A percentile compares a stretch with the other conserved stretches of the same genome.
These are phyloP conservation scores for Phytophthora fragariaefolia DNA, from an alignment of 352 stramenopile genomes.

Conservation along the genomic window DNA sequence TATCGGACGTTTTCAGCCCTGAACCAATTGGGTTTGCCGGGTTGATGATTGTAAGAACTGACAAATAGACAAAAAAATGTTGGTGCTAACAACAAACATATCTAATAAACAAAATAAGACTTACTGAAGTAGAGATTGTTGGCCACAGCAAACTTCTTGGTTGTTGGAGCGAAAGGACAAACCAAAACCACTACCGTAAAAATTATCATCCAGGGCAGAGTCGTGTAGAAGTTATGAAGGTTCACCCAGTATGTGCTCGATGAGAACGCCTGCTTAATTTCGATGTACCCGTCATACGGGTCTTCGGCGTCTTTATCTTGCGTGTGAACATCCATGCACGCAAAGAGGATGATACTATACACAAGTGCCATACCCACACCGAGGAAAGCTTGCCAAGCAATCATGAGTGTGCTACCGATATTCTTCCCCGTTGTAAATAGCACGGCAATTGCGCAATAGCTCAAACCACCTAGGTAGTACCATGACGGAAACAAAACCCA, in stretches of 20 bases:
- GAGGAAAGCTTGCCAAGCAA: constrained; percentile 75
- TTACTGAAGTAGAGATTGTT: constrained; percentile 84
- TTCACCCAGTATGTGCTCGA: constrained; percentile 72
- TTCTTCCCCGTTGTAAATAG: constrained; percentile 78
- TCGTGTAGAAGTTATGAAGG: constrained; percentile 66
- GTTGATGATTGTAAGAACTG: constrained; percentile 82
- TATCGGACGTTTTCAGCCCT: constrained; percentile 58
- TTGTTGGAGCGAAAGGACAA: constrained; percentile 70
- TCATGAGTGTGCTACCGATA: constrained; percentile 70
- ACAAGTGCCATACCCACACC: constrained; percentile 75
- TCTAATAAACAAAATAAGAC: background rate
- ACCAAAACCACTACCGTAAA: constrained; percentile 72
- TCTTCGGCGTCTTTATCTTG: constrained; percentile 39
- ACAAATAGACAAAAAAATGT: background rate
- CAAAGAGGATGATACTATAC: constrained; percentile 80
- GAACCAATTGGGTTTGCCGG: constrained; percentile 52
- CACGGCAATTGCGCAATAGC: constrained; percentile 75
- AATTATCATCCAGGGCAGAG: constrained; percentile 75
- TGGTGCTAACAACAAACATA: background rate
- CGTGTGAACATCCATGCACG: constrained; percentile 49
- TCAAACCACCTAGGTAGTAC: constrained; percentile 72
- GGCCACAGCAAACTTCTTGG: constrained; percentile 80
- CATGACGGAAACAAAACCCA: constrained; percentile 56
- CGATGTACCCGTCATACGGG: constrained; percentile 49
- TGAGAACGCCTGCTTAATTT: constrained; percentile 69